phyloP scores from a whole-genome alignment of 495 filamentous ascomycete species.

The Friedmanniomyces simplex region DNA sequence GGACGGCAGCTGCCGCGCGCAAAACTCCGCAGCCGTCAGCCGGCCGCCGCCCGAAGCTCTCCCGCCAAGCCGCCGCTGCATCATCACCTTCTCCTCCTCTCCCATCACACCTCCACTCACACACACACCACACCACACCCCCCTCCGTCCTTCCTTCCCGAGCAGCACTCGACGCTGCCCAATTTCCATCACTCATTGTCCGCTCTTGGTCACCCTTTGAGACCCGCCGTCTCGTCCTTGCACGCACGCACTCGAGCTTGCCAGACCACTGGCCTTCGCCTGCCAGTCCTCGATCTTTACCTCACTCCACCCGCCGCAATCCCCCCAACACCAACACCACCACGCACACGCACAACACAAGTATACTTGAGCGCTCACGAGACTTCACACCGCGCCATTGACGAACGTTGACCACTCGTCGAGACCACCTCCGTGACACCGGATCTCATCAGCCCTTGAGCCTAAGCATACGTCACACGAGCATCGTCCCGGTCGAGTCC shows the following conservation, averaged over 20 bases:
- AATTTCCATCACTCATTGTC: constrained; percentile 13
- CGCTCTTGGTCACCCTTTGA: not conserved
- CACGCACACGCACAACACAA: not conserved
- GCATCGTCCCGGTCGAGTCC: not conserved
- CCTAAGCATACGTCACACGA: not conserved
- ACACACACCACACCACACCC: constrained; percentile 1
- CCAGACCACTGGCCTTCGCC: not conserved
- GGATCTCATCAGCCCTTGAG: not conserved
- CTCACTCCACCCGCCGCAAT: constrained; percentile 20
- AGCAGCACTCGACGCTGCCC: not conserved
- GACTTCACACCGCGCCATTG: not conserved
- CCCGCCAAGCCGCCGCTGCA: not conserved
- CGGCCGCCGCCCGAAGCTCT: too few relatives aligned
- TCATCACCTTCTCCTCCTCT: not conserved
- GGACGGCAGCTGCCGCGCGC: too few relatives aligned
- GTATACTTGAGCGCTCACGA: not conserved
- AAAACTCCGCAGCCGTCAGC: too few relatives aligned
- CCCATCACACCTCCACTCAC: not conserved
- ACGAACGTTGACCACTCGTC: not conserved
- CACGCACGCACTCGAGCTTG: not conserved
- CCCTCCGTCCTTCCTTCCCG: constrained; percentile 1
- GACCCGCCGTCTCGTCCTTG: not conserved
- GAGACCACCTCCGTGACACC: not conserved
- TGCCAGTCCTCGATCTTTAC: constrained; percentile 17
- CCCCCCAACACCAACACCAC: constrained; percentile 12